Evolutionary conservation across 2,329 filamentous ascomycete genomes (phyloP).

Genomic region (Penicillium hesseltinei): DNA sequence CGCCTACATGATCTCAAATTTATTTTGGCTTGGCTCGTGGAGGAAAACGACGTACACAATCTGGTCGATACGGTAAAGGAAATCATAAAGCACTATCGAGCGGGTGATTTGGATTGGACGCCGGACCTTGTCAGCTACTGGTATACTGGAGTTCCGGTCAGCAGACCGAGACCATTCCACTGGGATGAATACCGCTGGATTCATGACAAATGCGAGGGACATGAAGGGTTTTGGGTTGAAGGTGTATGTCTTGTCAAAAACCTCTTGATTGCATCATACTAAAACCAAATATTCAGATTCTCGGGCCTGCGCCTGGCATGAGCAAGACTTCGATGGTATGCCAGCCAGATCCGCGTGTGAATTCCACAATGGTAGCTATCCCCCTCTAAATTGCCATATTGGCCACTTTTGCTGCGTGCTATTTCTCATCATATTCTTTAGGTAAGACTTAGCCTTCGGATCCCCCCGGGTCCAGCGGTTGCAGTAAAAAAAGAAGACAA

Average conservation of each 20-base stretch:
- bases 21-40: not conserved
- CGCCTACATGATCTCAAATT: not conserved
- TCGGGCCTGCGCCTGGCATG: not conserved
- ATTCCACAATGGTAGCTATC: not conserved
- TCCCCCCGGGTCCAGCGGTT: not conserved
- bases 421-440: not conserved
- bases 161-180: not conserved
- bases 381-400: not conserved
- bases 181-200: conserved; percentile 1
- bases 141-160: not conserved
- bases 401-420: not conserved
- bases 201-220: not conserved
- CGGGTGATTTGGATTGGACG: not conserved
- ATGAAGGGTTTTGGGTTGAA: conserved; percentile 6
- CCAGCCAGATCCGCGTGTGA: not conserved
- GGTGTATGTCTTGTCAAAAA: not conserved
- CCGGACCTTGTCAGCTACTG: conserved; percentile 2
- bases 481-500: not conserved
- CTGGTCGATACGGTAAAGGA: not conserved
- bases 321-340: not conserved
- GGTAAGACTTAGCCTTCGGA: not conserved
- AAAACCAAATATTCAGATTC: not conserved
- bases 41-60: not conserved
- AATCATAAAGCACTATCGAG: not conserved
- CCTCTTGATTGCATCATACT: not conserved